Base-by-base conservation (phyloP, 164 flowering plant species). In the Dillenia suffruticosa region DNA sequence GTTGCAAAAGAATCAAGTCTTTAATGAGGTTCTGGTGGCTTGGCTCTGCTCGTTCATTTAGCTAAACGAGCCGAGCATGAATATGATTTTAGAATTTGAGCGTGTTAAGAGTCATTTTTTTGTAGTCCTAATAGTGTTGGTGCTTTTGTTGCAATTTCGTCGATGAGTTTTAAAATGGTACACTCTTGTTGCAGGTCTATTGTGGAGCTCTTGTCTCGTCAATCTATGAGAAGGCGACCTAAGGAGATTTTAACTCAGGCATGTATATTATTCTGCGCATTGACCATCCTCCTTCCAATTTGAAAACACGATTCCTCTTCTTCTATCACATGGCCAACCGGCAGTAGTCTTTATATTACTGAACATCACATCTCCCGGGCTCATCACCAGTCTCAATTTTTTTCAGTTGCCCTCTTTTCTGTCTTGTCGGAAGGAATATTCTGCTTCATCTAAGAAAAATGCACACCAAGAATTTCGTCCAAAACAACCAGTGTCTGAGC, bases 361-460 rank as follows among this genome's bases (percentile, higher is more conserved):
- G 40, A 32, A 32, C 40, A 32, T 32, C 40, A 5, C 40, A 32
- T 32, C 40, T 32, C 40, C 40, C 6, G 40, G 5, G 6, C 40
- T 32, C 40, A 32, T 32, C 40, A 5, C 40, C 6, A 32, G 7
- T 32, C 40, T 32, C 40, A 32, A 32, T 4, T 32, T 48, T 11
- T 16, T 61, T 69, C 82, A 82, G 86, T 64, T 68, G 56, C 77
- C 85, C 1, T 58, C 71, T 50, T 81, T 65, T 60, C 71, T 79
- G 63, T 74, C 68, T 50, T 66, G 78, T 22, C 75, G 86, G 63
- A 90, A 74, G 64, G 79, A 72, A 56, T 84, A 82, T 24, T 86
- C 95, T 16, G 74, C 77, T 64, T 55, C 66, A 49, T 40, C 87
- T 2, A 51, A 45, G 46, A 52, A 61, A 48, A 74, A 70, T 71